phyloP scores from a whole-genome alignment of 2,329 filamentous ascomycete genomes.

The Furcasterigmium furcatum region DNA sequence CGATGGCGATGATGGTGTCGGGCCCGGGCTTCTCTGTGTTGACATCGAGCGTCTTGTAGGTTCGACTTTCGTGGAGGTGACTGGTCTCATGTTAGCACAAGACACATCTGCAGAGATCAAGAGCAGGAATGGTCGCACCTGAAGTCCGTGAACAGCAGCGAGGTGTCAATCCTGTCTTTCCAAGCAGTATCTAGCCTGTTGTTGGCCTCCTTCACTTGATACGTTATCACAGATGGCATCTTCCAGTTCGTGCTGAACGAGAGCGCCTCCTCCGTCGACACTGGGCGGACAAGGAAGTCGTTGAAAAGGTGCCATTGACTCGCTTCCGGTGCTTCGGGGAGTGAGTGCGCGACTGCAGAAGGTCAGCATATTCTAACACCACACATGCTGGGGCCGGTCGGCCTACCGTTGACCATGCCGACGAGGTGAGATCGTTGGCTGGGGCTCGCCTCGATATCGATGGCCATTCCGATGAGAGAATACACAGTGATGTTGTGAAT shows the following conservation, averaged over 20 bases:
- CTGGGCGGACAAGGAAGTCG: conserved; percentile 84
- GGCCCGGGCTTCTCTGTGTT: conserved; percentile 64
- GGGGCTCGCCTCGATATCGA: conserved; percentile 83
- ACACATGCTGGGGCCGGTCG: background rate
- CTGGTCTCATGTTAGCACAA: conserved; percentile 29
- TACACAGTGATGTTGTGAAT: conserved; percentile 84
- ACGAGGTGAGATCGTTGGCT: conserved; percentile 89
- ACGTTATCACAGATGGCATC: conserved; percentile 81
- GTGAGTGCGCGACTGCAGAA: conserved; percentile 60
- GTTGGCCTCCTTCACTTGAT: conserved; percentile 76
- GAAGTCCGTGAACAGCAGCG: conserved; percentile 73
- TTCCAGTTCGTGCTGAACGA: conserved; percentile 93
- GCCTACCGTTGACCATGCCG: conserved; percentile 77
- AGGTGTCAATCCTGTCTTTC: conserved; percentile 81
- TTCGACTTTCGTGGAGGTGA: conserved; percentile 41
- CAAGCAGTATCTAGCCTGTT: conserved; percentile 83
- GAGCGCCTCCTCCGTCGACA: conserved; percentile 79
- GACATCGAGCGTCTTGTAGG: conserved; percentile 56
- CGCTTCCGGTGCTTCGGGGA: conserved; percentile 52
- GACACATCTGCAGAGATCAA: background rate
- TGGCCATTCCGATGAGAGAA: conserved; percentile 84
- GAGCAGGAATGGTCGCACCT: conserved; percentile 29
- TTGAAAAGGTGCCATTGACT: conserved; percentile 96
- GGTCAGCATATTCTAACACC: conserved; percentile 17
- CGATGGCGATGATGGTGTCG: conserved; percentile 79